phyloP scores from a whole-genome alignment of 2,329 filamentous ascomycete genomes.

The Fusarium sp. region DNA sequence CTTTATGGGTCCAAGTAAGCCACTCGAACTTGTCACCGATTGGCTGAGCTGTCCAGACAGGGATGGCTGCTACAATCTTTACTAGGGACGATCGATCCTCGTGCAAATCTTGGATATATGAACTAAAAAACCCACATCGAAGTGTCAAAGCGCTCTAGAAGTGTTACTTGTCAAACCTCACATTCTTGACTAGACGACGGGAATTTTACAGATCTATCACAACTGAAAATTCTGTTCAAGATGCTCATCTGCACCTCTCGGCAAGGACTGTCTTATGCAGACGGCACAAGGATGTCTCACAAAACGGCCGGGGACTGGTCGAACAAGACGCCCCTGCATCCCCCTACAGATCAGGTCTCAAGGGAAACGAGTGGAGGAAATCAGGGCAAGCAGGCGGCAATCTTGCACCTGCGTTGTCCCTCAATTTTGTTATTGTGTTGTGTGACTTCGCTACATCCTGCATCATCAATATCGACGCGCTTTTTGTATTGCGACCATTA shows the following conservation, averaged over 20 bases:
- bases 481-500: constrained; percentile 3
- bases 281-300: constrained; percentile 31
- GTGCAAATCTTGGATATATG: constrained; percentile 25
- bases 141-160: constrained; percentile 4
- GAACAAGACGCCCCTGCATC: constrained; percentile 34
- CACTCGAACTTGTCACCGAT: background rate
- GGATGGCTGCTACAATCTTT: constrained; percentile 17
- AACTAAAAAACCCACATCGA: constrained; percentile 21
- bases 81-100: constrained; percentile 26
- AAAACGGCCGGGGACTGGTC: constrained; percentile 29
- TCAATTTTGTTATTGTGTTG: constrained; percentile 17
- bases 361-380: constrained; percentile 33
- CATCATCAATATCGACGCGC: constrained; percentile 7
- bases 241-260: constrained; percentile 17
- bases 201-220: background rate
- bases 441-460: constrained; percentile 19
- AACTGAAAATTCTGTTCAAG: background rate
- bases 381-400: constrained; percentile 27
- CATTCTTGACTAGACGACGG: background rate
- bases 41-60: constrained; percentile 15
- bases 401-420: constrained; percentile 33
- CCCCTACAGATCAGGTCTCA: constrained; percentile 27
- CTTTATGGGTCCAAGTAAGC: constrained; percentile 19
- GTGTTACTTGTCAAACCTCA: constrained; percentile 11
- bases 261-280: constrained; percentile 29